Evolutionary conservation across 2,329 filamentous ascomycete species (phyloP).

Genomic region (Monascus ruber): DNA sequence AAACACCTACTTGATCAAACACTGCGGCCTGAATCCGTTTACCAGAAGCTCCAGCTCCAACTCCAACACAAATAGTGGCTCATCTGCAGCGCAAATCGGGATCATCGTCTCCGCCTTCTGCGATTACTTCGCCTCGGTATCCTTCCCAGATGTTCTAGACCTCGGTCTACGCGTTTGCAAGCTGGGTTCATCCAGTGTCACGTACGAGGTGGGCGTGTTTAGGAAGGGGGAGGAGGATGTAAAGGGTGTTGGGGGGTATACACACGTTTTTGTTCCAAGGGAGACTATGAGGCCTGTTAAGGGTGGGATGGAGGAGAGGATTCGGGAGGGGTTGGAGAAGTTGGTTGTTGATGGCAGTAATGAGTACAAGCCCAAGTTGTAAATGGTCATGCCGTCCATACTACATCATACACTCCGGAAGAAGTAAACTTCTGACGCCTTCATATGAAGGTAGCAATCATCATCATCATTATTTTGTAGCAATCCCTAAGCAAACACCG

Average conservation of each 20-base stretch:
- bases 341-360: slow-evolving; percentile 31
- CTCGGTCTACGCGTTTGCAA: slow-evolving; percentile 72
- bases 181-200: slow-evolving; percentile 75
- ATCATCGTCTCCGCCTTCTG: slow-evolving; percentile 78
- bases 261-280: slow-evolving; percentile 80
- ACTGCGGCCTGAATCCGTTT: slow-evolving; percentile 64
- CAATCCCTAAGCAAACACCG: no score
- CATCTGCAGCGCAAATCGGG: slow-evolving; percentile 53
- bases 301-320: slow-evolving; percentile 38
- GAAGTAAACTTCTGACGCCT: no score
- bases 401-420: no score
- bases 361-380: slow-evolving; percentile 16
- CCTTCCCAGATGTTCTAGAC: slow-evolving; percentile 73
- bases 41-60: slow-evolving; percentile 30
- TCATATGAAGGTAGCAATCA: no score
- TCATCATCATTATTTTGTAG: no score
- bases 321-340: slow-evolving; percentile 45
- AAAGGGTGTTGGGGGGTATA: slow-evolving; percentile 73
- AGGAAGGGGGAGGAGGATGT: slow-evolving; percentile 60
- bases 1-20: slow-evolving; percentile 74
- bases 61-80: slow-evolving; percentile 4
- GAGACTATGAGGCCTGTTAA: slow-evolving; percentile 55
- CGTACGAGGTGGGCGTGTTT: slow-evolving; percentile 83
- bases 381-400: not conserved
- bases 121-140: slow-evolving; percentile 71